Evolutionary conservation across 2,329 filamentous ascomycete species (phyloP).

Genomic region (Cylindrodendrum hubeiense): DNA sequence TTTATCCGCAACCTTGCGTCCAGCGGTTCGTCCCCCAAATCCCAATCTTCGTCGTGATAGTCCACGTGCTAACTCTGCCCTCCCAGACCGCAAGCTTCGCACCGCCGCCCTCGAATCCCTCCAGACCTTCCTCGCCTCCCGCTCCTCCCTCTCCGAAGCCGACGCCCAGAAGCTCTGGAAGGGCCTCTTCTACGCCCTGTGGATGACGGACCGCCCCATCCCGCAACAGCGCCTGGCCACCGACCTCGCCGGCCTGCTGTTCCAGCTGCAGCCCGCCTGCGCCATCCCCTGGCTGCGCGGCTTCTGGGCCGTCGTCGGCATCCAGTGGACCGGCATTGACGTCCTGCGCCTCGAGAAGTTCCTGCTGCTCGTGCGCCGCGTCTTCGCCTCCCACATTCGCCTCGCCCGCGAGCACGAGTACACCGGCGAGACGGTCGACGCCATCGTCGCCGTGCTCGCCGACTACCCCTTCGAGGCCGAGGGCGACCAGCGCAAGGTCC

Average conservation of each 20-base stretch:
- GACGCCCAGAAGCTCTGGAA: slow-evolving; percentile 94
- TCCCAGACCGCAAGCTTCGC: slow-evolving; percentile 80
- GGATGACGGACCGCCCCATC: slow-evolving; percentile 92
- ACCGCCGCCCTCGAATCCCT: slow-evolving; percentile 83
- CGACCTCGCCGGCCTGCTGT: slow-evolving; percentile 78
- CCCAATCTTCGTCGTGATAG: neutral
- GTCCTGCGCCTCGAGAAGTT: slow-evolving; percentile 92
- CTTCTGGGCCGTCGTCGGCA: slow-evolving; percentile 79
- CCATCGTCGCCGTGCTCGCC: slow-evolving; percentile 43
- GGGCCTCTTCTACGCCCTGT: slow-evolving; percentile 91
- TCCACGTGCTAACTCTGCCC: slow-evolving; percentile 6
- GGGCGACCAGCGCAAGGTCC: slow-evolving; percentile 69
- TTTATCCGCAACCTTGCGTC: slow-evolving; percentile 89
- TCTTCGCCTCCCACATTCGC: slow-evolving; percentile 77
- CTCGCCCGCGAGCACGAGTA: slow-evolving; percentile 54
- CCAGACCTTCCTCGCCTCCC: slow-evolving; percentile 79
- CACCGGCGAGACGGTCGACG: slow-evolving; percentile 46
- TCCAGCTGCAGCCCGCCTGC: slow-evolving; percentile 64
- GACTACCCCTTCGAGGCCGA: slow-evolving; percentile 51
- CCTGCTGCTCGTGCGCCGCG: slow-evolving; percentile 83
- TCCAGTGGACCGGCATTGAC: slow-evolving; percentile 81
- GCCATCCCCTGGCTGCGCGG: slow-evolving; percentile 66
- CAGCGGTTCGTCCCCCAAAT: slow-evolving; percentile 73
- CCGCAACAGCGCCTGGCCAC: slow-evolving; percentile 86
- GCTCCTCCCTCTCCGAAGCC: slow-evolving; percentile 69